A percentile compares a stretch with the other conserved stretches of the same genome.
Evolutionary conservation across 116 monocot genomes (phyloP).

Genomic region (Zostera marina): DNA sequence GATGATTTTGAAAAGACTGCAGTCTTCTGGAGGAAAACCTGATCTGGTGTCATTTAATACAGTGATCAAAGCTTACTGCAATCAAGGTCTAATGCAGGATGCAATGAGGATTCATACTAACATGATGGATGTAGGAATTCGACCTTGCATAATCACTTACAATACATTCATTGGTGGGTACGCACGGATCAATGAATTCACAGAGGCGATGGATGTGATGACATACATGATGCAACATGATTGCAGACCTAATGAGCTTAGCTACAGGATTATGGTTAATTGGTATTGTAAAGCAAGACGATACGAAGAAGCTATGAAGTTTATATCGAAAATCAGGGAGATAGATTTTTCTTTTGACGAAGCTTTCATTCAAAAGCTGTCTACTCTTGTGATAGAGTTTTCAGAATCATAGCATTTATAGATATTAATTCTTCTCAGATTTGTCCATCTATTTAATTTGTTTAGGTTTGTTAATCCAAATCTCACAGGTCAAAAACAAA

Average conservation of each 20-base stretch:
- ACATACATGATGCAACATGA: slow-evolving; percentile 59
- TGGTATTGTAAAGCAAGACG: slow-evolving; percentile 54
- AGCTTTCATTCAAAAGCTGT: slow-evolving; percentile 20
- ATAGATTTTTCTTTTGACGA: slow-evolving; percentile 36
- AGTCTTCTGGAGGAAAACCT: slow-evolving; percentile 29
- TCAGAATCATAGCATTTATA: slow-evolving; percentile 4
- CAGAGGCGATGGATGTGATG: slow-evolving; percentile 65
- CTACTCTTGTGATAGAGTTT: slow-evolving; percentile 14
- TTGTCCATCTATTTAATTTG: too few relatives aligned
- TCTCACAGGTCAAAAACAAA: too few relatives aligned
- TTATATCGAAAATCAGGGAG: slow-evolving; percentile 38
- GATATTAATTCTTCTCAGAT: too few relatives aligned
- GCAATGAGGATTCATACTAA: slow-evolving; percentile 55
- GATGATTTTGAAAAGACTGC: slow-evolving; percentile 41
- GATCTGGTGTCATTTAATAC: slow-evolving; percentile 90
- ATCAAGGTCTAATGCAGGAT: slow-evolving; percentile 68
- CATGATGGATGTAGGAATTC: slow-evolving; percentile 49
- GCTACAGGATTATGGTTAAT: slow-evolving; percentile 61
- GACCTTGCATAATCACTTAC: slow-evolving; percentile 64
- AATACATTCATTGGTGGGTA: slow-evolving; percentile 77
- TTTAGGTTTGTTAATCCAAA: too few relatives aligned
- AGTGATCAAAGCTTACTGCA: slow-evolving; percentile 89
- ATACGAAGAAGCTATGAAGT: slow-evolving; percentile 47
- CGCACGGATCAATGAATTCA: slow-evolving; percentile 38
- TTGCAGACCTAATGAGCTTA: slow-evolving; percentile 51